Conservation (phyloP, 2,329 filamentous ascomycete species). For the Tolypocladium sp. region DNA sequence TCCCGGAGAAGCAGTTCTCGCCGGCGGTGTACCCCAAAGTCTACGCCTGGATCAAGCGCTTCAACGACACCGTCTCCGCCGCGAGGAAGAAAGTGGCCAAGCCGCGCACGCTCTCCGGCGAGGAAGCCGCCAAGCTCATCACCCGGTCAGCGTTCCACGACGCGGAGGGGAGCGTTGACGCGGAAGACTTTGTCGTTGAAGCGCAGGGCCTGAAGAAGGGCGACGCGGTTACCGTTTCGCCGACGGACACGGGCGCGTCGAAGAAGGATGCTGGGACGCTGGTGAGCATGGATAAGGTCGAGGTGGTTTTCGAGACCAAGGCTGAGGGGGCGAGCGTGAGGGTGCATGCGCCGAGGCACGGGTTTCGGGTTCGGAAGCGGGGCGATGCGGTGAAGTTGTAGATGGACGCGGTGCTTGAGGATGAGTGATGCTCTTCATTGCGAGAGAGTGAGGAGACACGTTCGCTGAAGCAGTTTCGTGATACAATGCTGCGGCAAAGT, state of each 20-base stretch:
- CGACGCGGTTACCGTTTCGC: constrained; percentile 47
- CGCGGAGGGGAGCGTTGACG: constrained; percentile 31
- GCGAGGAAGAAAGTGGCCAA: constrained; percentile 27
- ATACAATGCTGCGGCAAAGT: background rate
- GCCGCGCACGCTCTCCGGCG: constrained; percentile 37
- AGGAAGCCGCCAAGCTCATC: constrained; percentile 42
- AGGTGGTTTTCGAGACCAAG: constrained; percentile 49
- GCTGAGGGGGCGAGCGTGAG: constrained; percentile 33
- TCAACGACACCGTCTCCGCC: constrained; percentile 35
- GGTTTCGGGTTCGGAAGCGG: constrained; percentile 38
- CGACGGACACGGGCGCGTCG: constrained; percentile 51
- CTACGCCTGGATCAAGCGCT: constrained; percentile 57
- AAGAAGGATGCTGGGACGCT: constrained; percentile 50
- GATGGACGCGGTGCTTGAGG: background rate
- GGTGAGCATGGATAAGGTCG: constrained; percentile 38
- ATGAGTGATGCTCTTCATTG: background rate
- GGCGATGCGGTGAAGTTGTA: background rate
- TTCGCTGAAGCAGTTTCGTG: background rate
- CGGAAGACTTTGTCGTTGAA: constrained; percentile 33
- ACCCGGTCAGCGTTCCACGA: constrained; percentile 36
- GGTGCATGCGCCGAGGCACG: constrained; percentile 53
- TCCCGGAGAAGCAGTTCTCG: constrained; percentile 44
- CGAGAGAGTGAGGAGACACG: background rate
- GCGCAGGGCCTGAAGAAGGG: constrained; percentile 42
- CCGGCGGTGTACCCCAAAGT: constrained; percentile 45